Base-by-base conservation (phyloP, 768 basidiomycete genomes). In the Tricholoma saponaceum region DNA sequence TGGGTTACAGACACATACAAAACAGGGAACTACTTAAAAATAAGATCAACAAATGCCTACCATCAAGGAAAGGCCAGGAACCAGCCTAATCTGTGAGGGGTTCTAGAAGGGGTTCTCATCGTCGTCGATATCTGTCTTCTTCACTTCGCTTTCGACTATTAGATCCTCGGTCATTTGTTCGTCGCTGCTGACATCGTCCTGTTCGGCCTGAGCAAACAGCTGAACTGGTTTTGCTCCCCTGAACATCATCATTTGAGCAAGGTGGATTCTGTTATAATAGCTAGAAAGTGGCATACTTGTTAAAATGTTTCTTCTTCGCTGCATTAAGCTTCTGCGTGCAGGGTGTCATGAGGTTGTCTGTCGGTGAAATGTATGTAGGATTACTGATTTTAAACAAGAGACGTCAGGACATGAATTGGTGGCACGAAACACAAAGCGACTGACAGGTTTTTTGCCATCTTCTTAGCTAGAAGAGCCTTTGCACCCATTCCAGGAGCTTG, bases 331-430 rank as follows among this genome's bases (percentile, higher is more conserved):
- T 98, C 74, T 95, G 89, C 5, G 95, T 91, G 69, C 85, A 86
- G 3, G 96, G 96, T 2, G 94, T 96, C 80, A 98, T 85, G 72
- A 98, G 79, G 69, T 90, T 92, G 72, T 99, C 96, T 8, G 96
- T 97, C 2, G 96, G 96, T 16, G 96, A 98, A 66, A 95, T 78
- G 67, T 84, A 93, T 32, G 84, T 84, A 20, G 92, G 89, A 70
- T 97, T 97, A 70, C 93, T 94, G 69, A n/a, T 22, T 20, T 13
- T 18, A 41, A 28, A 14, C 14, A 54, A 20, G 41, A 37, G 59
- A 35, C 53, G 63, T 64, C 39, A 58, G 53, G 55, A 18, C 10
- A 50, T n/a, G 26, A 50, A 28, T 9, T 20, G 2, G 47, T 50
- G n/a, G 47, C 26, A 30, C 20, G 52, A 54, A 22, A 47, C 22